Evolutionary conservation across 148 eudicot genomes (phyloP), one percentile per base, ranked within the genome.

Genomic region (Gaultheria prostrata): DNA sequence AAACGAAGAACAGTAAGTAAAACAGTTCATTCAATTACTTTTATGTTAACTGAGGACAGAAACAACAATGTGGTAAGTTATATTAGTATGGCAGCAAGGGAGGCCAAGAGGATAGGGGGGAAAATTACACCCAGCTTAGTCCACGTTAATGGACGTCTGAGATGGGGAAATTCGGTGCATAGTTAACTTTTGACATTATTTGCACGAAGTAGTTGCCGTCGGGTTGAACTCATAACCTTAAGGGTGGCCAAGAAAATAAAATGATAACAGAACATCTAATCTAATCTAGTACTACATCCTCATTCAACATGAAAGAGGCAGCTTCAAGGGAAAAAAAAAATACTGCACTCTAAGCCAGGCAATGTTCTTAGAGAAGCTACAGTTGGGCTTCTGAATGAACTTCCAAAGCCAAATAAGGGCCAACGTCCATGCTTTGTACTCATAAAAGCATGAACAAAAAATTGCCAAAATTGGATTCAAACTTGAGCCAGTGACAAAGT

Each of bases 231-330:
- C 72, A 67, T 35, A 63, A 28, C 72, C 4, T 30, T 10, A 30
- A 30, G 18, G 18, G 72, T 28, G 72, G 35, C n/a, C 46, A 77
- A 30, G 48, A 77, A 49, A 63, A 63, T 24, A 24, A 63, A 59
- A 6, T 59, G 10, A 74, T 59, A 21, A 35, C 56, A 61, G 17
- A 26, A 24, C 54, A 48, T 67, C 72, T 30, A 24, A 24, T 3
- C 73, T 14, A 45, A 7, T 63, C 10, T 17, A 80, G 32, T 32
- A 30, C 8, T 69, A 30, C 59, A 46, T 26, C 61, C 43, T 81
- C 75, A 48, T 81, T 81, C 83, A 67, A 69, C 28, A 49, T 43
- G 33, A 48, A 30, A 53, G 72, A 24, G 20, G 39, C 26, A 48
- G 35, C 54, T 43, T 15, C 57, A 43, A 20, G 21, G 26, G 11